Percentiles rank a stretch among this genome's conserved stretches.
These are phyloP conservation scores for Leccinum imitatum DNA, from an alignment of 768 basidiomycete species.

Conservation along the genomic window DNA sequence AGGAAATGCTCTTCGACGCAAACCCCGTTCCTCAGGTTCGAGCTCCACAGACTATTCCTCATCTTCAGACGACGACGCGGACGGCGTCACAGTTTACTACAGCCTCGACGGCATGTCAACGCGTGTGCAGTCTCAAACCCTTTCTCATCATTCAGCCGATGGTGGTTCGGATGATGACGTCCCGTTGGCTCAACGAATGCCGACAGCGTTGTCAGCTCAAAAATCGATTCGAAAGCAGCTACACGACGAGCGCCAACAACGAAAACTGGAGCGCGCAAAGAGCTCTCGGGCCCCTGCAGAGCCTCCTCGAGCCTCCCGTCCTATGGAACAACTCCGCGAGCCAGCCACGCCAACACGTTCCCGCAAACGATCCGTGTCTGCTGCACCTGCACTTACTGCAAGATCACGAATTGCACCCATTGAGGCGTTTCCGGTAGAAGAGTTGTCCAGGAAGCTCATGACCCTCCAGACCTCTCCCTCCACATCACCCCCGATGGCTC, in stretches of 20 bases:
- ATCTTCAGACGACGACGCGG: constrained; percentile 47
- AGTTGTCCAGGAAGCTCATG: constrained; percentile 57
- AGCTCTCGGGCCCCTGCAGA: constrained; percentile 22
- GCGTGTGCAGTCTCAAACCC: constrained; percentile 22
- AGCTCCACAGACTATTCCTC: constrained; percentile 34
- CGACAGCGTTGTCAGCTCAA: constrained; percentile 80
- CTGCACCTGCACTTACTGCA: constrained; percentile 19
- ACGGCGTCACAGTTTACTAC: constrained; percentile 42
- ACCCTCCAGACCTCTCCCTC: constrained; percentile 41
- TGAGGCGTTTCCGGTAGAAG: constrained; percentile 51
- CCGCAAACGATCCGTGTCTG: constrained; percentile 35
- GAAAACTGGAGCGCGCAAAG: constrained; percentile 48
- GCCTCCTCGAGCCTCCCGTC: constrained; percentile 18
- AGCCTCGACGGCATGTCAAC: constrained; percentile 40
- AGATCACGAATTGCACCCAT: constrained; percentile 35
- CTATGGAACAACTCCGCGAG: constrained; percentile 16
- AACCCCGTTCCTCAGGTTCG: constrained; percentile 34
- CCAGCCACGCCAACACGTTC: constrained; percentile 40
- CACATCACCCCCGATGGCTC: constrained; percentile 14
- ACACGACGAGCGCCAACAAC: constrained; percentile 61
- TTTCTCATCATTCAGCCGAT: constrained; percentile 22
- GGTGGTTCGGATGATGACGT: constrained; percentile 69
- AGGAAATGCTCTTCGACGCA: constrained; percentile 34
- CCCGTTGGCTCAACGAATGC: constrained; percentile 80
- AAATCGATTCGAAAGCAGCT: constrained; percentile 74